Evolutionary conservation across 495 filamentous ascomycete species (phyloP).

Genomic region (Lindgomyces ingoldianus): DNA sequence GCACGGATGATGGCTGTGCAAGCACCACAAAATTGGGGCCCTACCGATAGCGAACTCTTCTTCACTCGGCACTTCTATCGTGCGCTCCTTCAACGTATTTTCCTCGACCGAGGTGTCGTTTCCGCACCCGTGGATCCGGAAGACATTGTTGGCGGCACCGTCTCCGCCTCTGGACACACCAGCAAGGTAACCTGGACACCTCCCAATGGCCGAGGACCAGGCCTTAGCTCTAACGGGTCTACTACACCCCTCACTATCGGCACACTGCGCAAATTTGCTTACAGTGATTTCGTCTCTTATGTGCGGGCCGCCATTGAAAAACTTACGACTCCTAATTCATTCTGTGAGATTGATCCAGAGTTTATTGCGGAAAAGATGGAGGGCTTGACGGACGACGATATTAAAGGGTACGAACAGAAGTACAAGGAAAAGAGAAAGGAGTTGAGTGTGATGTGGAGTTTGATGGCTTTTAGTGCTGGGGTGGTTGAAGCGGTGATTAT

Average conservation of each 20-base stretch:
- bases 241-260: slow-evolving; percentile 82
- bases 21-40: slow-evolving; percentile 88
- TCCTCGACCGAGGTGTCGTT: slow-evolving; percentile 78
- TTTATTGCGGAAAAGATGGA: slow-evolving; percentile 62
- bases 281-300: slow-evolving; percentile 73
- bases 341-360: slow-evolving; percentile 35
- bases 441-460: slow-evolving; percentile 80
- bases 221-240: slow-evolving; percentile 42
- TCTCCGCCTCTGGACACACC: slow-evolving; percentile 25
- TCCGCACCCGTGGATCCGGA: slow-evolving; percentile 51
- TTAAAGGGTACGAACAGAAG: slow-evolving; percentile 64
- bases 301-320: slow-evolving; percentile 78
- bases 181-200: slow-evolving; percentile 33
- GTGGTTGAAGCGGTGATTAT: slow-evolving; percentile 89
- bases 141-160: slow-evolving; percentile 45
- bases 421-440: slow-evolving; percentile 73
- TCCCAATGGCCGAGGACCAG: slow-evolving; percentile 20
- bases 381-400: slow-evolving; percentile 69
- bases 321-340: slow-evolving; percentile 50
- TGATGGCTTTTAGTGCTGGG: slow-evolving; percentile 93
- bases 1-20: slow-evolving; percentile 96
- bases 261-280: slow-evolving; percentile 76
- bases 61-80: slow-evolving; percentile 95
- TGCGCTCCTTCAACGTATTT: slow-evolving; percentile 83
- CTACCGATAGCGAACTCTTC: slow-evolving; percentile 75